phyloP scores from a whole-genome alignment of 257 asterid species.

The Cordia subcordata region DNA sequence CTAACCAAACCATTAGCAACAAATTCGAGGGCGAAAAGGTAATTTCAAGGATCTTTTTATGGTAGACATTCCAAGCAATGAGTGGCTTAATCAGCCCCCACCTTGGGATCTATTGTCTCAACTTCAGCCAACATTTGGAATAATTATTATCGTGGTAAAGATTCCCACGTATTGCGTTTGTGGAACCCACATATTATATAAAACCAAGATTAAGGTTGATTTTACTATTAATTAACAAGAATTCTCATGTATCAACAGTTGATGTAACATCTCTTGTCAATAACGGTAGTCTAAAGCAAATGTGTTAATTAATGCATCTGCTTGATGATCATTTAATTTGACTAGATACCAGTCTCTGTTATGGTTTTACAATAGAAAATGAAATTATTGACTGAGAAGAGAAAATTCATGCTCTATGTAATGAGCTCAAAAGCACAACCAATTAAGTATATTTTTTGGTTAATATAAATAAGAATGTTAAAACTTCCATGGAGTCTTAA shows the following conservation, averaged over 20 bases:
- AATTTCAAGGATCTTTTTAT: conserved; percentile 10
- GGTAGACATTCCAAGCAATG: conserved; percentile 46
- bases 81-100: conserved; percentile 61
- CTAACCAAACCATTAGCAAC: conserved; percentile 25
- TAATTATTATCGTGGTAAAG: conserved; percentile 64
- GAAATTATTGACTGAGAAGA: background rate
- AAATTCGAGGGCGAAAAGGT: conserved; percentile 6
- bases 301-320: conserved; percentile 28
- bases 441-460: too few relatives aligned
- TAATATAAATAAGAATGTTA: too few relatives aligned
- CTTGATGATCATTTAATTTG: conserved; percentile 28
- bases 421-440: too few relatives aligned
- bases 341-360: conserved; percentile 7
- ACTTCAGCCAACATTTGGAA: conserved; percentile 74
- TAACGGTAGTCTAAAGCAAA: conserved; percentile 14
- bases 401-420: too few relatives aligned
- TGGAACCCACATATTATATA: conserved; percentile 31
- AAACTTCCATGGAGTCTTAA: too few relatives aligned
- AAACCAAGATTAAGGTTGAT: conserved; percentile 4
- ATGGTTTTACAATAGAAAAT: conserved; percentile 3
- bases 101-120: conserved; percentile 68
- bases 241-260: conserved; percentile 25
- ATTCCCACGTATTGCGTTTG: conserved; percentile 44
- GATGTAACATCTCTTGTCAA: conserved; percentile 40
- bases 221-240: conserved; percentile 11